A percentile compares a stretch with the other conserved stretches of the same genome.
phyloP scores from a whole-genome alignment of 345 rosid species.

The Gossypioides kirkii region DNA sequence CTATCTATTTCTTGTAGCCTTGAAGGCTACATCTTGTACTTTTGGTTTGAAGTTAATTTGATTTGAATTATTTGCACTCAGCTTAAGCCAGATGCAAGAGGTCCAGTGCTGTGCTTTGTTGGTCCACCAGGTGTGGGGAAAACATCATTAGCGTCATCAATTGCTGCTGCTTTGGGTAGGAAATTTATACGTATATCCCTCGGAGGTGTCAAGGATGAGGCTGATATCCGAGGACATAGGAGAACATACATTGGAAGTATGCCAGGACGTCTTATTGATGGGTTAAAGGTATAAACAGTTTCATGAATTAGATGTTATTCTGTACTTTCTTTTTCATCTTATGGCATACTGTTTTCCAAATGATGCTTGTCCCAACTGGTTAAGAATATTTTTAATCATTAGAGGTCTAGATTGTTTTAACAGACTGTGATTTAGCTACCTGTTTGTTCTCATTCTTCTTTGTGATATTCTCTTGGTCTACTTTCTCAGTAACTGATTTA shows the following conservation, averaged over 20 bases:
- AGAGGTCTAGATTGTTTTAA: background rate
- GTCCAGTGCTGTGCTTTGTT: constrained; percentile 94
- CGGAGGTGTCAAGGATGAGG: constrained; percentile 99
- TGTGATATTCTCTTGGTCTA: background rate
- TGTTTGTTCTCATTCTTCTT: background rate
- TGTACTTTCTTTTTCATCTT: background rate
- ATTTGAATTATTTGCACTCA: constrained; percentile 32
- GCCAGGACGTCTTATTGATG: constrained; percentile 99
- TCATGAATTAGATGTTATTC: background rate
- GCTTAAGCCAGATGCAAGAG: constrained; percentile 99
- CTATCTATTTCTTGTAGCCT: constrained; percentile 17
- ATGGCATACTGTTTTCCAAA: background rate
- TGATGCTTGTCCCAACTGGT: background rate
- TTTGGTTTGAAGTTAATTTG: constrained; percentile 21
- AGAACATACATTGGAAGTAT: constrained; percentile 98
- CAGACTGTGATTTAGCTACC: background rate
- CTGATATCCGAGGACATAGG: constrained; percentile 97
- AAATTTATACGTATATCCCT: constrained; percentile 86
- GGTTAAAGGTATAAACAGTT: constrained; percentile 58
- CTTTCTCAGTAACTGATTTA: background rate
- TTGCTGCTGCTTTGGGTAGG: constrained; percentile 91
- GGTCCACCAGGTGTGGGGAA: constrained; percentile 99
- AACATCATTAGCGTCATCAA: constrained; percentile 95
- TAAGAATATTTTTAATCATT: background rate
- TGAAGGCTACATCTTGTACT: constrained; percentile 11